These are phyloP conservation scores for Coprinopsis strossmayeri DNA, from an alignment of 768 basidiomycete genomes.

Conservation along the genomic window DNA sequence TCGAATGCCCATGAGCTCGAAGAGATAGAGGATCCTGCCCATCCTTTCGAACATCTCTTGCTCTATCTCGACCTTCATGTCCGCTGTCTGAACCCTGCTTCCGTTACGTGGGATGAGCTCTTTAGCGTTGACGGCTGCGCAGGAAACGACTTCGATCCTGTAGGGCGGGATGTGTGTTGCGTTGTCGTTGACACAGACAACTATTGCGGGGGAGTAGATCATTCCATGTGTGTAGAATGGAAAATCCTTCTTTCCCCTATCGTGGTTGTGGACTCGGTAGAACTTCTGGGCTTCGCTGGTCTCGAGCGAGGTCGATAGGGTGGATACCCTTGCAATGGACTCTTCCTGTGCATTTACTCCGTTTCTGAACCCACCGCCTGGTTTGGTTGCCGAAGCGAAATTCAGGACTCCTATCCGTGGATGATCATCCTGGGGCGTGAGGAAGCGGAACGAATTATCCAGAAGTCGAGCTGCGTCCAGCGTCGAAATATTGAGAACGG, in stretches of 20 bases:
- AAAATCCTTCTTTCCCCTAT: conserved; percentile 22
- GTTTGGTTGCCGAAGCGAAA: conserved; percentile 70
- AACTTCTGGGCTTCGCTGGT: conserved; percentile 50
- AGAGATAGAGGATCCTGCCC: conserved; percentile 55
- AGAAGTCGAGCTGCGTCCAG: conserved; percentile 49
- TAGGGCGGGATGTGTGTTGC: conserved; percentile 53
- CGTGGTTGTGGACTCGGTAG: conserved; percentile 47
- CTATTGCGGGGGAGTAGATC: conserved; percentile 62
- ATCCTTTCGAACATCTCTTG: conserved; percentile 59
- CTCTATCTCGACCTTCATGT: conserved; percentile 36
- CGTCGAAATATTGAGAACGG: conserved; percentile 57
- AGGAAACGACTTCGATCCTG: conserved; percentile 59
- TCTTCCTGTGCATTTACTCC: conserved; percentile 81
- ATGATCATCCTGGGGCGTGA: conserved; percentile 10
- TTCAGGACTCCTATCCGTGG: conserved; percentile 57
- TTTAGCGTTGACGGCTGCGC: conserved; percentile 70
- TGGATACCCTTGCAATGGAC: conserved; percentile 70
- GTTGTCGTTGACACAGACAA: conserved; percentile 56
- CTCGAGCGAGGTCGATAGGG: conserved; percentile 57
- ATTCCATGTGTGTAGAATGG: conserved; percentile 76
- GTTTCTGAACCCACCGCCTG: conserved; percentile 69
- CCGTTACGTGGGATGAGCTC: conserved; percentile 17
- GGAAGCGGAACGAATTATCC: conserved; percentile 16
- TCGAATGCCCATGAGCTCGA: conserved; percentile 48
- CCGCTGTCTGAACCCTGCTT: conserved; percentile 12